phyloP scores from a whole-genome alignment of 1,284 basidiomycete species.

The Boletus mariae region DNA sequence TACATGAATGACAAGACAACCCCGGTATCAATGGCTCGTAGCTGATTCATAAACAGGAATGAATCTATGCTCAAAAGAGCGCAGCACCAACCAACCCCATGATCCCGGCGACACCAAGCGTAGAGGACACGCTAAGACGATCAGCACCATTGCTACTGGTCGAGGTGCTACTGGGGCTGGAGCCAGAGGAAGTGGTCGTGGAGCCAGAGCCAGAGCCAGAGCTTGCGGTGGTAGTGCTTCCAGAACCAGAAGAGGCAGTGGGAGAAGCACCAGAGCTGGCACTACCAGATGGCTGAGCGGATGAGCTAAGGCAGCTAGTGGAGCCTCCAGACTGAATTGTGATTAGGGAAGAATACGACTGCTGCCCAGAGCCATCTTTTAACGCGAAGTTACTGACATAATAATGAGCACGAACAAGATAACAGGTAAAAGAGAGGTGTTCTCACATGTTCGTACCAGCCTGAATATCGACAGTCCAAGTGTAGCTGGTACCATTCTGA shows the following conservation, averaged over 20 bases:
- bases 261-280: slow-evolving; percentile 8
- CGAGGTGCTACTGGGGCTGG: slow-evolving; percentile 16
- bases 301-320: slow-evolving; percentile 27
- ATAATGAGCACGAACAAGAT: slow-evolving; percentile 1
- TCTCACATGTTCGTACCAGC: slow-evolving; percentile 52
- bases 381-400: slow-evolving; percentile 46
- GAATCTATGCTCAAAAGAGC: slow-evolving; percentile 36
- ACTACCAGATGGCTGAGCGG: slow-evolving; percentile 4
- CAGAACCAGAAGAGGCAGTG: slow-evolving; percentile 5
- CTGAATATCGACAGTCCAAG: slow-evolving; percentile 62
- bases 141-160: slow-evolving; percentile 28
- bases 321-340: slow-evolving; percentile 45
- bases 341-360: slow-evolving; percentile 53
- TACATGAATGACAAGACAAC: slow-evolving; percentile 9
- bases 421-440: neutral
- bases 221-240: neutral
- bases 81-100: slow-evolving; percentile 49
- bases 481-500: slow-evolving; percentile 44
- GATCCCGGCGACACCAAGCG: slow-evolving; percentile 42
- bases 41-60: slow-evolving; percentile 10
- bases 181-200: slow-evolving; percentile 10
- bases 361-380: slow-evolving; percentile 53
- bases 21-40: slow-evolving; percentile 4
- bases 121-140: slow-evolving; percentile 28
- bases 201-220: slow-evolving; percentile 4